Conservation (phyloP, 352 stramenopile species). For the Globisporangium spinosum region DNA sequence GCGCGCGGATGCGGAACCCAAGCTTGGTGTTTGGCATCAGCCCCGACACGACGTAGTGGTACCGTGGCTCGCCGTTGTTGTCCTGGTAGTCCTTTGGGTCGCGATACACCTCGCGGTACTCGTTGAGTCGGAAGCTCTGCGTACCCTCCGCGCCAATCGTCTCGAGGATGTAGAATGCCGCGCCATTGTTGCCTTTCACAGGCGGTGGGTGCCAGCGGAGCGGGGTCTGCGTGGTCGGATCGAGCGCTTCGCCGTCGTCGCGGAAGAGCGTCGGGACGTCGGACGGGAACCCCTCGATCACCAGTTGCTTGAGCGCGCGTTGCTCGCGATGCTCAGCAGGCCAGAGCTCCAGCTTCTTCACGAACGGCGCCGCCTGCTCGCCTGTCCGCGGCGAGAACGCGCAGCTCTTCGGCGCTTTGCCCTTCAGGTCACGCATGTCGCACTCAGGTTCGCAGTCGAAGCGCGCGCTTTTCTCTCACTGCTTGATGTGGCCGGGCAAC, state of each 20-base stretch:
- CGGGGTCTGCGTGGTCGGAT: conserved; percentile 67
- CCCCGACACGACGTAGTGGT: conserved; percentile 60
- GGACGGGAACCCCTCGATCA: conserved; percentile 62
- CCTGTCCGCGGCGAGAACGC: conserved; percentile 63
- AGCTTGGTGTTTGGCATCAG: conserved; percentile 88
- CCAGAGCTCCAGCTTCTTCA: conserved; percentile 76
- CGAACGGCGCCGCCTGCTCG: conserved; percentile 37
- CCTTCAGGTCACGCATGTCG: conserved; percentile 62
- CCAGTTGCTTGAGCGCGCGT: conserved; percentile 55
- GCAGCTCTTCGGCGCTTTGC: conserved; percentile 49
- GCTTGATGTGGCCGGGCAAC: conserved; percentile 60
- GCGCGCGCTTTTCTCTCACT: conserved; percentile 43
- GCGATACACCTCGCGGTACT: conserved; percentile 81
- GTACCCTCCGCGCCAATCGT: conserved; percentile 74
- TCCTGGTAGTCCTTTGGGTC: conserved; percentile 86
- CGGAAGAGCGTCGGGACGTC: conserved; percentile 53
- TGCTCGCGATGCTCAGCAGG: conserved; percentile 69
- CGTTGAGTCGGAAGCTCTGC: conserved; percentile 55
- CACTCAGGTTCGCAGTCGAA: conserved; percentile 61
- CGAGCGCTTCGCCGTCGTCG: conserved; percentile 42
- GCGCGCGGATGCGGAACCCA: conserved; percentile 81
- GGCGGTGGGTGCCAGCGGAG: conserved; percentile 66
- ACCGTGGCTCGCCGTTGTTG: conserved; percentile 73
- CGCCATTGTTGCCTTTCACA: conserved; percentile 57
- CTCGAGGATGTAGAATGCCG: conserved; percentile 82